A percentile compares a stretch with the other conserved stretches of the same genome.
These are phyloP conservation scores for Sporodiniella umbellata DNA, from an alignment of 371 early-diverging fungal species.

Conservation along the genomic window DNA sequence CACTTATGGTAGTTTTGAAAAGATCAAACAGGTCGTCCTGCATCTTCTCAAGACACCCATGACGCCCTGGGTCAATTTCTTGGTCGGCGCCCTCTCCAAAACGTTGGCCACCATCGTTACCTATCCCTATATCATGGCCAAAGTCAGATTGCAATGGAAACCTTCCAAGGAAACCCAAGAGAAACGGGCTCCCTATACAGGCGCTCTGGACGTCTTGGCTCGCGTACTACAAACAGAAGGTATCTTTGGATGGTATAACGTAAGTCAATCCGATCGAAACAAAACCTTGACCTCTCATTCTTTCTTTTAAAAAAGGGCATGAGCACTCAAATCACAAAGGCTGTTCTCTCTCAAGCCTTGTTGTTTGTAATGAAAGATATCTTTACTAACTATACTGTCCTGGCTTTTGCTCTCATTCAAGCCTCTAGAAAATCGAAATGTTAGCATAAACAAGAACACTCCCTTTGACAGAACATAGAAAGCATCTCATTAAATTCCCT, in stretches of 20 bases:
- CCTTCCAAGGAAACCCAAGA: constrained; percentile 65
- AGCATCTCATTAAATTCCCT: neutral
- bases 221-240: constrained; percentile 83
- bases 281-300: neutral
- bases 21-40: constrained; percentile 68
- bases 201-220: constrained; percentile 82
- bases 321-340: constrained; percentile 95
- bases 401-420: constrained; percentile 48
- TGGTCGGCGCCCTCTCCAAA: constrained; percentile 90
- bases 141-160: constrained; percentile 93
- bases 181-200: constrained; percentile 62
- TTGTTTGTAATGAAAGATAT: constrained; percentile 94
- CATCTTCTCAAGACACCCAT: constrained; percentile 42
- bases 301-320: constrained; percentile 68
- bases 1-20: constrained; percentile 95
- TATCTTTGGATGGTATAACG: constrained; percentile 90
- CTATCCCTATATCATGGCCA: constrained; percentile 98
- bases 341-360: constrained; percentile 93
- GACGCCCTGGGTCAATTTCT: constrained; percentile 77
- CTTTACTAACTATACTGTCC: constrained; percentile 63
- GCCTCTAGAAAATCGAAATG: constrained; percentile 17
- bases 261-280: constrained; percentile 22
- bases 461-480: neutral
- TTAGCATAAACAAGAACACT: constrained; percentile 4
- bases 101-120: constrained; percentile 86